A percentile compares a stretch with the other conserved stretches of the same genome.
Evolutionary conservation across 768 basidiomycete species (phyloP).

Genomic region (Suillus clintonianus): DNA sequence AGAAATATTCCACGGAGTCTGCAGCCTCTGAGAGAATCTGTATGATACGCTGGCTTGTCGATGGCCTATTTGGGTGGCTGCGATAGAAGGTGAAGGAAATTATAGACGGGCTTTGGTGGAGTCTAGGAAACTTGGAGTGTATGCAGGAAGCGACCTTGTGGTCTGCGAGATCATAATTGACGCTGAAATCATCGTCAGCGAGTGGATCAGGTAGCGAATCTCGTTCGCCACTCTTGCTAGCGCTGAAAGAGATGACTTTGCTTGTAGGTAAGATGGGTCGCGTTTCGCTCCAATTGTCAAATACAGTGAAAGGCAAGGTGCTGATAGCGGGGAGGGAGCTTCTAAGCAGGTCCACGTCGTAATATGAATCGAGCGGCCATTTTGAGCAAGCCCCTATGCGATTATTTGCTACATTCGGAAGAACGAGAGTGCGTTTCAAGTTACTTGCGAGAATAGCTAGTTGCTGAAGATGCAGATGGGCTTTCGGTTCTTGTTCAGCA

Average conservation of each 20-base stretch:
- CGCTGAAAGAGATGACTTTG: constrained; percentile 39
- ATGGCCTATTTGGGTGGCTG: neutral
- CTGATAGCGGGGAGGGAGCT: constrained; percentile 19
- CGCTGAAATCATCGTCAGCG: neutral
- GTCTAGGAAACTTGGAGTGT: constrained; percentile 14
- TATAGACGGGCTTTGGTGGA: constrained; percentile 7
- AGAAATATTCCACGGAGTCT: constrained; percentile 7
- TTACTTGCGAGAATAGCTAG: constrained; percentile 47
- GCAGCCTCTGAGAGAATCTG: constrained; percentile 16
- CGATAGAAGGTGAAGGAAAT: constrained; percentile 8
- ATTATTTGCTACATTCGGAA: constrained; percentile 61
- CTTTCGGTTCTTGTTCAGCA: constrained; percentile 61
- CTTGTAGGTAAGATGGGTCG: constrained; percentile 26
- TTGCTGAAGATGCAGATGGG: constrained; percentile 55
- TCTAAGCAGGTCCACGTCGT: constrained; percentile 32
- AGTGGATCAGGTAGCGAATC: neutral
- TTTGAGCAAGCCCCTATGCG: constrained; percentile 53
- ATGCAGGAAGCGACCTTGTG: constrained; percentile 22
- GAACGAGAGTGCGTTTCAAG: constrained; percentile 57
- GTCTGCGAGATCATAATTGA: constrained; percentile 7
- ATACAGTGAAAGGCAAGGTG: constrained; percentile 34
- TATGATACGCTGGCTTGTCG: constrained; percentile 16
- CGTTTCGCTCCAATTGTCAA: constrained; percentile 40
- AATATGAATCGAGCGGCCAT: constrained; percentile 53
- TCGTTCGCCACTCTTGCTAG: constrained; percentile 15